Conservation (phyloP, 352 stramenopile genomes). For the Phytophthora crassamura region DNA sequence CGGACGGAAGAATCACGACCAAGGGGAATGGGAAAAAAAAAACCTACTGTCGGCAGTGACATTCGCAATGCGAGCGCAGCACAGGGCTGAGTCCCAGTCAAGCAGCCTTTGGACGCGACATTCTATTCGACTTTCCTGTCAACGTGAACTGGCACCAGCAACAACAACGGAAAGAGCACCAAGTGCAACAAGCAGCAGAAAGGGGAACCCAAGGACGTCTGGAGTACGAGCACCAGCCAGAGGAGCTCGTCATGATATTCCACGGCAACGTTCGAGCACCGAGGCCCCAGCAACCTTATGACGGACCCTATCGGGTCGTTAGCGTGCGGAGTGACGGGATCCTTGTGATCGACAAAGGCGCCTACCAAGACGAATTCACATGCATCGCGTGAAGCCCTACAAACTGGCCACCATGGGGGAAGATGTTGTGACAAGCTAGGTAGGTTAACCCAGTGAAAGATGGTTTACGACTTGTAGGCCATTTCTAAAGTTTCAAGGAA, state of each 20-base stretch:
- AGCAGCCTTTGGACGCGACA: conserved; percentile 6
- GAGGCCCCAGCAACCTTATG: not conserved
- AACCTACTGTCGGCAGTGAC: not conserved
- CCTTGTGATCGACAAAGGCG: not conserved
- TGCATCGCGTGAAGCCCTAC: not conserved
- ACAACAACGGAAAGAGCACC: not conserved
- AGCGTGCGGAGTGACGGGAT: not conserved
- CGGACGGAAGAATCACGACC: not conserved
- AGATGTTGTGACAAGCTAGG: too few species aligned
- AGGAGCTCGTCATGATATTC: not conserved
- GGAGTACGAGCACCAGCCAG: conserved; percentile 1
- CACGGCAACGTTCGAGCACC: not conserved
- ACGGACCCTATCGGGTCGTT: not conserved
- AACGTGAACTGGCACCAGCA: not conserved
- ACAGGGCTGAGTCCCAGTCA: not conserved
- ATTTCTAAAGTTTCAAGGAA: too few species aligned
- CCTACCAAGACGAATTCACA: not conserved
- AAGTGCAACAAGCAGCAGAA: not conserved
- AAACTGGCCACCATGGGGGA: not conserved
- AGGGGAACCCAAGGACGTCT: not conserved
- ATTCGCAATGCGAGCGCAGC: not conserved
- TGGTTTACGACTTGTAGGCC: too few species aligned
- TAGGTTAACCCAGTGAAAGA: too few species aligned
- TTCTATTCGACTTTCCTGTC: not conserved
- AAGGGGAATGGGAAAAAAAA: not conserved